phyloP scores from a whole-genome alignment of 805 yeast genomes.

The Blastobotrys attinorum region DNA sequence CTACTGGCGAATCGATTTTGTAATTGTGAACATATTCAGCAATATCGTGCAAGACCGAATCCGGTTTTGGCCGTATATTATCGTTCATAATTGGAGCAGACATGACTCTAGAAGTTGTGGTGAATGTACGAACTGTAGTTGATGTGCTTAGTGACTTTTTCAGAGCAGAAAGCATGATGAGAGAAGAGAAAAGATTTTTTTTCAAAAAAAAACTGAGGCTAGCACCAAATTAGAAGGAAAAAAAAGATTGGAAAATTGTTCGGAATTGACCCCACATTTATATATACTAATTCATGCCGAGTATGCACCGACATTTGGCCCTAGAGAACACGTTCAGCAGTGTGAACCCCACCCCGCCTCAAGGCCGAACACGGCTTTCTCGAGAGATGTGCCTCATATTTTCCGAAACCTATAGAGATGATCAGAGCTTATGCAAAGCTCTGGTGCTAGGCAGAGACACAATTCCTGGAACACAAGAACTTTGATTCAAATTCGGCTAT shows the following conservation, averaged over 20 bases:
- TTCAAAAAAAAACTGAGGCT: too few species aligned
- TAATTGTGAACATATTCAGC: slow-evolving; percentile 43
- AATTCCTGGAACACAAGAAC: too few species aligned
- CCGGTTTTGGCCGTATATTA: slow-evolving; percentile 46
- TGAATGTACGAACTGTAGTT: not conserved
- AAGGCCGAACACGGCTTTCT: too few species aligned
- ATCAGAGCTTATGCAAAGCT: too few species aligned
- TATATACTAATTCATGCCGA: not conserved
- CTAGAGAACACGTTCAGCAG: too few species aligned
- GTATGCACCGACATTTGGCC: not conserved
- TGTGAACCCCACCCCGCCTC: too few species aligned
- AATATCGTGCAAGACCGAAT: slow-evolving; percentile 41
- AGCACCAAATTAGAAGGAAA: not conserved
- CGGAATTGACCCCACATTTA: not conserved
- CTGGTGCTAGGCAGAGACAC: too few species aligned
- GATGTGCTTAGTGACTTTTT: not conserved
- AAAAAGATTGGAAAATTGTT: too few species aligned
- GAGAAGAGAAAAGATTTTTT: not conserved
- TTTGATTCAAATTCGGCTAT: too few species aligned
- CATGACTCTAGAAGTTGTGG: slow-evolving; percentile 12
- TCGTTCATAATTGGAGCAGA: slow-evolving; percentile 25
- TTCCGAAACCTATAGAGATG: too few species aligned
- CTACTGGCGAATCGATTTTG: slow-evolving; percentile 38
- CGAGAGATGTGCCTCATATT: too few species aligned
- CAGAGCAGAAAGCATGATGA: not conserved